Percentiles rank a stretch among this genome's conserved stretches.
These are phyloP conservation scores for Xylariaceae sp. DNA, from an alignment of 2,329 filamentous ascomycete species.

Conservation along the genomic window DNA sequence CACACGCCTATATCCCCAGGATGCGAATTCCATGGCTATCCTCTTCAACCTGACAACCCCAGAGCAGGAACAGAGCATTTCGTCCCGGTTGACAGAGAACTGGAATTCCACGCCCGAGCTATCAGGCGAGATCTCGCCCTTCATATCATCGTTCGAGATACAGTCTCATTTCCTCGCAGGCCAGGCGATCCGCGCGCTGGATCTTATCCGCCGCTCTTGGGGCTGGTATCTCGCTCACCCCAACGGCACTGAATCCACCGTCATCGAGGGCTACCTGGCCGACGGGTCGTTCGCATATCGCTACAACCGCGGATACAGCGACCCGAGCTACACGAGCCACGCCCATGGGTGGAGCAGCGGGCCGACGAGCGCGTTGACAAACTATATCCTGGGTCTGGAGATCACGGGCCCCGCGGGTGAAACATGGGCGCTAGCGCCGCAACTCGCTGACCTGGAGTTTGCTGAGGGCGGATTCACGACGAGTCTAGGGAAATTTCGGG, in stretches of 20 bases:
- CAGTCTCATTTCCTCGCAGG: slow-evolving; percentile 59
- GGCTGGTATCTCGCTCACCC: slow-evolving; percentile 64
- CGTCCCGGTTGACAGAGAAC: slow-evolving; percentile 52
- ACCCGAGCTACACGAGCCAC: slow-evolving; percentile 50
- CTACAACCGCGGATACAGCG: slow-evolving; percentile 57
- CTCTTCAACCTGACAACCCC: slow-evolving; percentile 51
- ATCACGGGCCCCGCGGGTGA: slow-evolving; percentile 45
- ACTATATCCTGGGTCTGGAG: slow-evolving; percentile 51
- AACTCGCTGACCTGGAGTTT: slow-evolving; percentile 46
- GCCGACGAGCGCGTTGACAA: slow-evolving; percentile 52
- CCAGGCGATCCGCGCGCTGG: slow-evolving; percentile 55
- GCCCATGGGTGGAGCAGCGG: slow-evolving; percentile 59
- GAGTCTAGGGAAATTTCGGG: slow-evolving; percentile 42
- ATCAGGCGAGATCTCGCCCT: slow-evolving; percentile 62
- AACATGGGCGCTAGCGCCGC: slow-evolving; percentile 47
- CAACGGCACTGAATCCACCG: slow-evolving; percentile 62
- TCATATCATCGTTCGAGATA: slow-evolving; percentile 65
- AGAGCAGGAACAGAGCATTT: slow-evolving; percentile 48
- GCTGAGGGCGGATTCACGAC: slow-evolving; percentile 50
- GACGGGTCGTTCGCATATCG: slow-evolving; percentile 65
- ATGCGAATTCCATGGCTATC: slow-evolving; percentile 63
- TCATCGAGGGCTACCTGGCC: slow-evolving; percentile 62
- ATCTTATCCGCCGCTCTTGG: slow-evolving; percentile 62
- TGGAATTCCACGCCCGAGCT: slow-evolving; percentile 65
- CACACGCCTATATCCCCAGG: slow-evolving; percentile 61